Percentiles rank a stretch among this genome's conserved stretches.
Evolutionary conservation across 495 filamentous ascomycete species (phyloP).

Genomic region (Neurospora sp.): DNA sequence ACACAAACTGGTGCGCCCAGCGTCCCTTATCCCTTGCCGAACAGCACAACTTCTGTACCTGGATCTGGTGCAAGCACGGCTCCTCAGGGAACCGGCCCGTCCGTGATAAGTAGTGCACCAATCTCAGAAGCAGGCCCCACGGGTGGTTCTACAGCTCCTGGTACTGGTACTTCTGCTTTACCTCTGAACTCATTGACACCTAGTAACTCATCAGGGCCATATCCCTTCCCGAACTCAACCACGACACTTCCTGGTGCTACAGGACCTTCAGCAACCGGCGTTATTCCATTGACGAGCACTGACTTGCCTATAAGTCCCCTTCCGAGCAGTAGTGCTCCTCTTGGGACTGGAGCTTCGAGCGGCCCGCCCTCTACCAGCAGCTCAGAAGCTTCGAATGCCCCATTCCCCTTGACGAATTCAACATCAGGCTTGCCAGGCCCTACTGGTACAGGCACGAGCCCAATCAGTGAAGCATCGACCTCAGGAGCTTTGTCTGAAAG

Average conservation of each 20-base stretch:
- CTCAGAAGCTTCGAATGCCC: conserved; percentile 1
- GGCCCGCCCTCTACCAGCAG: not conserved
- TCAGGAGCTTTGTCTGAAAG: not conserved
- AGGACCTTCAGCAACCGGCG: not conserved
- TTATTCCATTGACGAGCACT: not conserved
- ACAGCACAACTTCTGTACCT: conserved; percentile 1
- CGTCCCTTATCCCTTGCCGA: conserved; percentile 6
- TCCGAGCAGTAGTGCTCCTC: not conserved
- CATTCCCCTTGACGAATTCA: conserved; percentile 11
- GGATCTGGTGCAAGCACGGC: conserved; percentile 3
- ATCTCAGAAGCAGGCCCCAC: not conserved
- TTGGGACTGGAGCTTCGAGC: not conserved
- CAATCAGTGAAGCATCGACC: not conserved
- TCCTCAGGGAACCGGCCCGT: not conserved
- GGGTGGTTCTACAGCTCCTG: not conserved
- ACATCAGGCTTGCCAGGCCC: conserved; percentile 2
- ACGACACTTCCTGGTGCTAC: not conserved
- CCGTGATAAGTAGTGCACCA: conserved; percentile 4
- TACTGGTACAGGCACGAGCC: conserved; percentile 4
- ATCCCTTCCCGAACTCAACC: not conserved
- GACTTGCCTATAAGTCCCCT: not conserved
- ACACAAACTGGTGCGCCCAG: not conserved
- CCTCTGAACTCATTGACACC: not conserved
- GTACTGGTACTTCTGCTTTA: not conserved
- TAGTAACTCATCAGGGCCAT: not conserved